These are phyloP conservation scores for Pythium pectinolyticum DNA, from an alignment of 352 stramenopile species.

Conservation along the genomic window DNA sequence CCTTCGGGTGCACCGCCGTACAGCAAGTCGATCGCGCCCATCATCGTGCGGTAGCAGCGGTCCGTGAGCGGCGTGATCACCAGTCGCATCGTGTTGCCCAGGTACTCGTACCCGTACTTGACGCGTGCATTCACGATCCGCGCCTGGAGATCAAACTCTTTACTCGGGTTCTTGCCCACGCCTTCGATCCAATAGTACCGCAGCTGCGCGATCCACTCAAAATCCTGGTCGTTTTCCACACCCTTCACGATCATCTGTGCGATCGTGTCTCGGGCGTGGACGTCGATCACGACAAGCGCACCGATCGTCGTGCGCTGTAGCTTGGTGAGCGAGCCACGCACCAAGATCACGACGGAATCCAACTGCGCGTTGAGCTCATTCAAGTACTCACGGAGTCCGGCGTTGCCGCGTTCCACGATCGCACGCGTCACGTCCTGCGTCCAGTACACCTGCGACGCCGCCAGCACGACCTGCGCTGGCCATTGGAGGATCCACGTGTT, in stretches of 20 bases:
- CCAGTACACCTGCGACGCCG: constrained; percentile 93
- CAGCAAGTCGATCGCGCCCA: constrained; percentile 84
- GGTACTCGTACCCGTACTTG: constrained; percentile 90
- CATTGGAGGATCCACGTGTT: constrained; percentile 93
- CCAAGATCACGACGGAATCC: constrained; percentile 89
- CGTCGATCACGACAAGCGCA: constrained; percentile 92
- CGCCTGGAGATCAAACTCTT: constrained; percentile 74
- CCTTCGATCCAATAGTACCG: constrained; percentile 92
- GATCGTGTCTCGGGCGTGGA: constrained; percentile 92
- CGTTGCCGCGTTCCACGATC: constrained; percentile 70
- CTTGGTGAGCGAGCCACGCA: constrained; percentile 90
- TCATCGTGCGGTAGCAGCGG: constrained; percentile 88
- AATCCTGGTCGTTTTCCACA: constrained; percentile 88
- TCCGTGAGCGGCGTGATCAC: constrained; percentile 91
- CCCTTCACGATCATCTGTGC: constrained; percentile 90
- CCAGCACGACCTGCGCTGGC: constrained; percentile 93
- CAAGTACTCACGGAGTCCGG: constrained; percentile 76
- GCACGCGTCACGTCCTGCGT: constrained; percentile 90
- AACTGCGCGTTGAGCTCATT: constrained; percentile 86
- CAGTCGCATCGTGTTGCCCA: constrained; percentile 82
- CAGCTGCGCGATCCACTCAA: constrained; percentile 93
- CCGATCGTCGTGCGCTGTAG: constrained; percentile 91
- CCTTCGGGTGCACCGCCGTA: constrained; percentile 88
- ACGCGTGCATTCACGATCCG: constrained; percentile 89
- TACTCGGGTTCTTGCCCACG: constrained; percentile 43